Conservation (phyloP, 257 asterid genomes). For the Datura wrightii region DNA sequence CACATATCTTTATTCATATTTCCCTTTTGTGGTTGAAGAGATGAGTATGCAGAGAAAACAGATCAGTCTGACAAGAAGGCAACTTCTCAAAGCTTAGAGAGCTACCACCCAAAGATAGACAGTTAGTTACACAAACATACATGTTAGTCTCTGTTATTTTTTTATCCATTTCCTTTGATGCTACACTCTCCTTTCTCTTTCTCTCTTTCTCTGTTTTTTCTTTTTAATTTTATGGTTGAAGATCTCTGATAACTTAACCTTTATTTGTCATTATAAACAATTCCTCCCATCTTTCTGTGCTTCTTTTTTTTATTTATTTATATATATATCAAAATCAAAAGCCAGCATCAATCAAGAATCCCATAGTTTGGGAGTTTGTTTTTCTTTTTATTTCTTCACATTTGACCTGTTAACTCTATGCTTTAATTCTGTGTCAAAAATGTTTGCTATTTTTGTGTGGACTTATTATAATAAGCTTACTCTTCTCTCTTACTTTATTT, state of each 20-base stretch:
- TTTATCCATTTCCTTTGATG: slow-evolving; percentile 42
- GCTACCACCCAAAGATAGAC: slow-evolving; percentile 34
- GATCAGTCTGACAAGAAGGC: slow-evolving; percentile 63
- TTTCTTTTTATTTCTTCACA: neutral
- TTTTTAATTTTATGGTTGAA: slow-evolving; percentile 5
- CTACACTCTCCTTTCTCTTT: slow-evolving; percentile 35
- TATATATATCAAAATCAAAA: neutral
- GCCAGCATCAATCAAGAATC: slow-evolving; percentile 22
- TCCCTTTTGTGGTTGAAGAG: slow-evolving; percentile 40
- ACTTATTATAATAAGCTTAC: slow-evolving; percentile 27
- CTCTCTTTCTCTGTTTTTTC: slow-evolving; percentile 11
- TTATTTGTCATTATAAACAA: slow-evolving; percentile 13
- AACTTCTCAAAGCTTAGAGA: slow-evolving; percentile 43
- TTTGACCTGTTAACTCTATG: neutral
- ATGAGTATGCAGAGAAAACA: slow-evolving; percentile 30
- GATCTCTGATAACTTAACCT: neutral
- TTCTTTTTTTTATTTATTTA: neutral
- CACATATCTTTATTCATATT: slow-evolving; percentile 37
- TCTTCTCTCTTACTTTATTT: slow-evolving; percentile 28
- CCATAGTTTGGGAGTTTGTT: neutral
- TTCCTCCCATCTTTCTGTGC: neutral
- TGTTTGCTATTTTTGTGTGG: slow-evolving; percentile 41
- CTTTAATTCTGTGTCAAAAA: neutral
- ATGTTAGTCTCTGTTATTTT: slow-evolving; percentile 43
- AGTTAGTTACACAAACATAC: slow-evolving; percentile 36